These are phyloP conservation scores for Suillus lakei DNA, from an alignment of 768 basidiomycete species.

Conservation along the genomic window DNA sequence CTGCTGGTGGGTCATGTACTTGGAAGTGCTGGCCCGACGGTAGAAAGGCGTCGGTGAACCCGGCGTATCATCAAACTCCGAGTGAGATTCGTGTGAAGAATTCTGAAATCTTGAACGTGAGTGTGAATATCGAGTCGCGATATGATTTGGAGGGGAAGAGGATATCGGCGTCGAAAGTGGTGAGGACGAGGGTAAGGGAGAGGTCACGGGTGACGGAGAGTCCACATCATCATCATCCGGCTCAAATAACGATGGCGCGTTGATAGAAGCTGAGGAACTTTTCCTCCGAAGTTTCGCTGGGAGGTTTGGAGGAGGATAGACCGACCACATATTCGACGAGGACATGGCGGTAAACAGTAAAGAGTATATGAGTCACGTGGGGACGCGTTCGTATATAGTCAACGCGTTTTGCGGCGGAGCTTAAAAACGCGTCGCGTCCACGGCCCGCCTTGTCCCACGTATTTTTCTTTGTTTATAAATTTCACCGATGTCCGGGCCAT, in stretches of 20 bases:
- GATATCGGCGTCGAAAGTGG: conserved; percentile 21
- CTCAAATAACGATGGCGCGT: conserved; percentile 7
- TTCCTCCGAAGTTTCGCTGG: conserved; percentile 29
- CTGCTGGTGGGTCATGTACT: neutral
- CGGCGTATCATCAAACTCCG: neutral
- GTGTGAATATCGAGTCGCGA: neutral
- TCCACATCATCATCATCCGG: neutral
- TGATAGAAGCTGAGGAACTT: conserved; percentile 24
- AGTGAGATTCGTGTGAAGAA: no score
- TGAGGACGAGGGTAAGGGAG: conserved; percentile 26
- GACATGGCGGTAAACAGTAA: conserved; percentile 33
- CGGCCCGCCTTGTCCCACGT: neutral
- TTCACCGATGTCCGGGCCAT: no score
- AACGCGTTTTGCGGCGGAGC: conserved; percentile 42
- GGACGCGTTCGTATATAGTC: conserved; percentile 16
- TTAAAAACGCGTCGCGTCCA: conserved; percentile 15
- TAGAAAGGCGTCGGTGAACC: conserved; percentile 12
- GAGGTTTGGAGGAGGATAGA: conserved; percentile 17
- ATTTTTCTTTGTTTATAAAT: neutral
- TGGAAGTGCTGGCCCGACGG: conserved; percentile 2
- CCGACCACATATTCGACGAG: conserved; percentile 13
- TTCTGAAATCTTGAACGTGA: neutral
- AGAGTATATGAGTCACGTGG: conserved; percentile 39
- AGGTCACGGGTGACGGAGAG: conserved; percentile 15
- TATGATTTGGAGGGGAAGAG: conserved; percentile 1